Base-by-base conservation (phyloP, 2,329 filamentous ascomycete species). In the Cryphonectria carpinicola region DNA sequence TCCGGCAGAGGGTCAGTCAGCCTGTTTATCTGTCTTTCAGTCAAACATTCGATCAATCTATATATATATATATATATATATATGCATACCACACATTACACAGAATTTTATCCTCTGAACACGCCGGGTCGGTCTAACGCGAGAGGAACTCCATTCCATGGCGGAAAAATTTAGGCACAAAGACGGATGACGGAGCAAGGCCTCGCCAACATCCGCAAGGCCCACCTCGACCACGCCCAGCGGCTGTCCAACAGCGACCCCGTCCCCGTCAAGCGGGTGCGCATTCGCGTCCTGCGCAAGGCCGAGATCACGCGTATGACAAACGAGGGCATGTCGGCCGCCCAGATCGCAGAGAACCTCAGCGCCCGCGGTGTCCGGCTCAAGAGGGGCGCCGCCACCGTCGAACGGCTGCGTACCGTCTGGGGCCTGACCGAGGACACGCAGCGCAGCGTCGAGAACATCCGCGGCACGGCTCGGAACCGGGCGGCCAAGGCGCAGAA, bases 261-360 rank as follows among this genome's bases (percentile, higher is more conserved):
- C 4, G 54, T 63, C 35, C 68, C 68, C 32, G 37, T 43, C n/a
- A 63, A 64, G 28, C 37, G 62, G 19, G 68, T 64, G n/a, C 68
- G 71, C 6, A 49, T 70, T 13, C 65, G 65, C 28, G 65, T 68
- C 11, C 62, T 70, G 68, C 71, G 68, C 43, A 68, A 70, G 46
- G 68, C 71, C 32, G 71, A 72, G 61, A 68, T 72, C 56, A 62
- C 56, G n/a, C 65, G 68, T 32, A 72, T 72, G 71, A 72, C 61
- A 2, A 66, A 65, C 22, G 68, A 67, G 37, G 68, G 70, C 41
- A 63, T 72, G 68, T 62, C 68, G 14, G 32, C 62, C 0, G 56
- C 65, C 28, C 19, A 70, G 22, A 68, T 70, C n/a, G 68, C 68
- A 0, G 62, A 70, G 43, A 70, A 72, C 61, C 68, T 72, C 22